Base-by-base conservation (phyloP, 2,329 filamentous ascomycete species). In the Aureobasidium pullulans region DNA sequence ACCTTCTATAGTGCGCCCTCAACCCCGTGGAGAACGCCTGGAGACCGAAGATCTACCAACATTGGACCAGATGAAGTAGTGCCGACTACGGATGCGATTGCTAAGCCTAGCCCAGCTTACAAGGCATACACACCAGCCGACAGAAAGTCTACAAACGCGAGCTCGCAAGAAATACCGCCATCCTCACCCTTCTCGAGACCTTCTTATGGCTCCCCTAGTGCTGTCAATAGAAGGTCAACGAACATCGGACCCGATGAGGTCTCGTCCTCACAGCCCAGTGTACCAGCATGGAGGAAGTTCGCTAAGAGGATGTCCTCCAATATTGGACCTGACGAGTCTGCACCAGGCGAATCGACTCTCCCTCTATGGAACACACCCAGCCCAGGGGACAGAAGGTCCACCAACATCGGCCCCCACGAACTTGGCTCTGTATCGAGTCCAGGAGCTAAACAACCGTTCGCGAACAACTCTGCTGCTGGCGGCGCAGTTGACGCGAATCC, bases 171-270 rank as follows among this genome's bases (percentile, higher is more conserved):
- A 8, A 31, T 34, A 15, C 6, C 43, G 9, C 2, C 23, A 1
- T 40, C n/a, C 8, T 58, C 54, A 23, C 43, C 54, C 11, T 58
- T 58, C n/a, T 48, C 36, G 2, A 49, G 34, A 28, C 54, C 54
- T 15, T 31, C 44, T 9, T 48, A 49, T 31, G 6, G n/a, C 13
- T 44, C 42, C 6, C 34, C 54, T 4, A 42, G 34, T 15, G 31
- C 15, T 4, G 7, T 4, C 1, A 34, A 48, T 32, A 15, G 54
- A 6, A 49, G 9, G 42, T 58, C 54, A 10, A 42, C 44, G 7
- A 40, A 58, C 37, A 31, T 49, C 6, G 54, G 43, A 37, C 36
- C 54, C 2, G 3, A 42, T 6, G 40, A 43, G 4, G n/a, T 44
- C 23, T 23, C 23, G 3, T 23, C 23, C 23, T 32, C 19, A 23